Evolutionary conservation across 768 basidiomycete genomes (phyloP), one percentile per base, ranked within the genome.

Genomic region (Lactifluus volemus): DNA sequence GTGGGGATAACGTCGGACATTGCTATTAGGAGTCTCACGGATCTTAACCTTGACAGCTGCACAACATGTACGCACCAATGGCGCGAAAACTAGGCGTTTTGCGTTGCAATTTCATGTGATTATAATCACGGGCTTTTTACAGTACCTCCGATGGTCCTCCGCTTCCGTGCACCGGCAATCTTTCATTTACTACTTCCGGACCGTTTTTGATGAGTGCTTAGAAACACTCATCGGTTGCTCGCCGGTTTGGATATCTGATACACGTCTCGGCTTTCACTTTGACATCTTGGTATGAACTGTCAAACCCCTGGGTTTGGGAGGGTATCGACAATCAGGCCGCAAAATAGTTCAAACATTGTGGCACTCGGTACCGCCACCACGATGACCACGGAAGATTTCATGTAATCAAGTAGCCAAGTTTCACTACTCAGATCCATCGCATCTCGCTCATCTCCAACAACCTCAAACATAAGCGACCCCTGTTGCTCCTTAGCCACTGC

Each of bases 401-500:
- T 50, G 41, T 34, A 25, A 25, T 25, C 25, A 25, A 30, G 29
- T 12, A n/a, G 55, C 48, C n/a, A 19, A n/a, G 50, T 15, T 36
- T 66, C 51, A 69, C 36, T 73, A 54, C 69, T 74, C 51, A 66
- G 60, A 55, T 78, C 78, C 77, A 75, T 78, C 9, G 65, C 65
- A 58, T 73, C 72, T 45, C 57, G 68, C 15, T 70, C 71, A 5
- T 65, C 75, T 2, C 73, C 73, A 54, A 85, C 79, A 73, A 88
- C 88, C 69, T 89, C 88, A 69, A 89, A 89, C 53, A 91, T 81
- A 55, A 91, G 74, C 19, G 76, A 71, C 0, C 88, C 88, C 65
- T 88, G 85, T 70, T 89, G 87, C 67, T 93, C 90, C 74, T 88
- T 88, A 96, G 70, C 89, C 91, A 96, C 69, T 94, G 86, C 51